Conservation (phyloP, 257 asterid species). For the Hygrophila difformis region DNA sequence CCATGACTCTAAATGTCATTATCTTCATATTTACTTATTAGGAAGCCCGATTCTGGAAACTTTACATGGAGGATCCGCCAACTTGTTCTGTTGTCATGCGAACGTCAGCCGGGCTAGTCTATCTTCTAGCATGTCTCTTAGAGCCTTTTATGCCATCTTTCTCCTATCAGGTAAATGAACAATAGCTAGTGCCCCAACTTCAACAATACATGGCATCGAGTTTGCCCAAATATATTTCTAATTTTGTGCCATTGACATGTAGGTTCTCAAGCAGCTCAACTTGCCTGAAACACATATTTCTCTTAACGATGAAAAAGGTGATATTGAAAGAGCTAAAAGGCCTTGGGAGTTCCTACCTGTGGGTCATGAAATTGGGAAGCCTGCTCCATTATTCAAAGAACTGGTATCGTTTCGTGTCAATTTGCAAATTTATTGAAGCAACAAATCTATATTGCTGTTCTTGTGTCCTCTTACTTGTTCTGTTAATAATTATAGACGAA, state of each 20-base stretch:
- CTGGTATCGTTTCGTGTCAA: too few relatives aligned
- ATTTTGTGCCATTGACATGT: slow-evolving; percentile 11
- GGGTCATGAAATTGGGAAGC: slow-evolving; percentile 87
- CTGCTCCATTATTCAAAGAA: slow-evolving; percentile 74
- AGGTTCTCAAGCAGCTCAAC: slow-evolving; percentile 97
- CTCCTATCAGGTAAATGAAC: slow-evolving; percentile 56
- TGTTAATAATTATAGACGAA: slow-evolving; percentile 48
- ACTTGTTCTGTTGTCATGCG: slow-evolving; percentile 77
- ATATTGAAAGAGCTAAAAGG: slow-evolving; percentile 58
- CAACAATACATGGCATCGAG: not conserved
- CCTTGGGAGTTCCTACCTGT: slow-evolving; percentile 84
- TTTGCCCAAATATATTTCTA: not conserved
- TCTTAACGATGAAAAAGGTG: slow-evolving; percentile 64
- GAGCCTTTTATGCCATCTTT: slow-evolving; percentile 97
- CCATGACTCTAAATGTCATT: not conserved
- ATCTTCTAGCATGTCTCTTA: slow-evolving; percentile 82
- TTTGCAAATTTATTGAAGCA: too few relatives aligned
- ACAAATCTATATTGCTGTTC: too few relatives aligned
- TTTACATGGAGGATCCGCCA: slow-evolving; percentile 75
- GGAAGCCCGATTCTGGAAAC: slow-evolving; percentile 96
- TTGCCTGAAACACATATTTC: slow-evolving; percentile 38
- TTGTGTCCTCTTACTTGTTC: slow-evolving; percentile 7
- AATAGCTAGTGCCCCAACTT: slow-evolving; percentile 3
- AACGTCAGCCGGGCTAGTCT: slow-evolving; percentile 84
- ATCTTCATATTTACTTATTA: slow-evolving; percentile 20